Conservation (phyloP, 2,329 filamentous ascomycete genomes). For the Aspergillus ochraceoroseus region DNA sequence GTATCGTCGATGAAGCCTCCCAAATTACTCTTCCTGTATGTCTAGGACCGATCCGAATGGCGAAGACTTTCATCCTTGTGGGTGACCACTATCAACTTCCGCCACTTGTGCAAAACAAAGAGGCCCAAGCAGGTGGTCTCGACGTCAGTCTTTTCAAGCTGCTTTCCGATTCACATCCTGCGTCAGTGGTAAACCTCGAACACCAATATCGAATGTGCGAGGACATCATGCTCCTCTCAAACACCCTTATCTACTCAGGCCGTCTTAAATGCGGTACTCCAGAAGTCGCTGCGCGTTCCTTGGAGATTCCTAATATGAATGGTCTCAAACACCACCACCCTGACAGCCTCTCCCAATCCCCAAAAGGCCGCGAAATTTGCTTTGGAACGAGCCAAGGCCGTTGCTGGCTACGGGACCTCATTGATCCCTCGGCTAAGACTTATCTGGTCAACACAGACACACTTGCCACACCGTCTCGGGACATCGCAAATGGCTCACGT, state of each 20-base stretch:
- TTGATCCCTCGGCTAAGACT: slow-evolving; percentile 68
- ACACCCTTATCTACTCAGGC: slow-evolving; percentile 88
- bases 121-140: slow-evolving; percentile 76
- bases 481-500: slow-evolving; percentile 66
- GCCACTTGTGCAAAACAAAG: slow-evolving; percentile 86
- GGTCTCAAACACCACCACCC: slow-evolving; percentile 57
- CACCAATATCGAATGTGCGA: slow-evolving; percentile 99
- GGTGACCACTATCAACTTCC: slow-evolving; percentile 96
- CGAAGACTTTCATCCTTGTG: slow-evolving; percentile 86
- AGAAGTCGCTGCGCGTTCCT: slow-evolving; percentile 62
- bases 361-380: slow-evolving; percentile 49
- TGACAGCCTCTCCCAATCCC: slow-evolving; percentile 25
- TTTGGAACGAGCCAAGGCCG: slow-evolving; percentile 43
- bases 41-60: slow-evolving; percentile 87
- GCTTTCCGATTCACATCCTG: slow-evolving; percentile 80
- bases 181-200: slow-evolving; percentile 83
- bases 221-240: slow-evolving; percentile 91
- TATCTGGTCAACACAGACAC: slow-evolving; percentile 86
- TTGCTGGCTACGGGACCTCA: slow-evolving; percentile 73
- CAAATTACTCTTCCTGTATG: slow-evolving; percentile 96
- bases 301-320: slow-evolving; percentile 63
- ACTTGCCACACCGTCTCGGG: slow-evolving; percentile 59
- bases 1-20: slow-evolving; percentile 95
- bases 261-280: slow-evolving; percentile 82
- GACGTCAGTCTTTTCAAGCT: slow-evolving; percentile 93